A percentile compares a stretch with the other conserved stretches of the same genome.
These are phyloP conservation scores for Papilionanthe hybrid DNA, from an alignment of 116 monocot genomes.

Conservation along the genomic window DNA sequence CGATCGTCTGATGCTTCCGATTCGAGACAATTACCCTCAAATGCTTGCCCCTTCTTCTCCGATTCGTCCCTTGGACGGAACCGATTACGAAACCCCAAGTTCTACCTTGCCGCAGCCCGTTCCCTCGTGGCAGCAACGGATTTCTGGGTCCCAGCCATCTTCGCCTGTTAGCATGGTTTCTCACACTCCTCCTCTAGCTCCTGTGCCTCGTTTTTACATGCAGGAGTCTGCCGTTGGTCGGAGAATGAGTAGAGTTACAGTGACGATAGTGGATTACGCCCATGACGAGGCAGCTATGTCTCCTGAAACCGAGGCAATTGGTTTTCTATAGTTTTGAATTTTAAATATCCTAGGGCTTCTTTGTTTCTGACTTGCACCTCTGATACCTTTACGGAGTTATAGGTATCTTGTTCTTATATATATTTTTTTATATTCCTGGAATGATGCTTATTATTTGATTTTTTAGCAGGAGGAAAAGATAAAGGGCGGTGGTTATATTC, in stretches of 20 bases:
- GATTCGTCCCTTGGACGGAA: conserved; percentile 16
- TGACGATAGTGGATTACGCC: conserved; percentile 76
- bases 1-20: background rate
- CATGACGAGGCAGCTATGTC: conserved; percentile 84
- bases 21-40: background rate
- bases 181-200: background rate
- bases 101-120: conserved; percentile 29
- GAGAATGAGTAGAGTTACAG: conserved; percentile 24
- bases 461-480: too few species aligned
- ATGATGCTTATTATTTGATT: too few species aligned
- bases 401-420: too few species aligned
- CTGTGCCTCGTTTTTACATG: too few species aligned
- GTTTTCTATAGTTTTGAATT: background rate
- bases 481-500: conserved; percentile 10
- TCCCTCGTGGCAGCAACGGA: conserved; percentile 10
- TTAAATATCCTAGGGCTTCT: background rate
- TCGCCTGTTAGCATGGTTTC: conserved; percentile 7
- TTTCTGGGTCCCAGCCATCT: conserved; percentile 2
- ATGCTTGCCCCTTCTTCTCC: conserved; percentile 17
- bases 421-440: too few species aligned
- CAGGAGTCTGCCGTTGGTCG: conserved; percentile 8
- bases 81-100: conserved; percentile 40
- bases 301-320: conserved; percentile 60
- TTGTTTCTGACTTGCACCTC: too few species aligned
- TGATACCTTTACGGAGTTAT: too few species aligned